Evolutionary conservation across 2,329 filamentous ascomycete species (phyloP).

Genomic region (Monilinia laxa): DNA sequence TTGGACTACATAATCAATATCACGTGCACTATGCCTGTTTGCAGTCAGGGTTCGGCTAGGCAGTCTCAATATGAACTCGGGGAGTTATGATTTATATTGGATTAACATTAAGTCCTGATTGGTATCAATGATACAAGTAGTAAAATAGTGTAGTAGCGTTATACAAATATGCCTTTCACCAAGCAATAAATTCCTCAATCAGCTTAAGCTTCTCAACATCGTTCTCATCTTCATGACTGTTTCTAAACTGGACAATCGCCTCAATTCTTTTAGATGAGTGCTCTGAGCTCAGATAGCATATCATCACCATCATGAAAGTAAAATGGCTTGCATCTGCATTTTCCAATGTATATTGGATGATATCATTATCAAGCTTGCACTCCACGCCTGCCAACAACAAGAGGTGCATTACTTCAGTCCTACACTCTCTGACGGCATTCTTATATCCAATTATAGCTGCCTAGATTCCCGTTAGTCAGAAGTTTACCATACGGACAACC

Average conservation of each 20-base stretch:
- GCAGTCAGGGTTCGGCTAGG: background rate
- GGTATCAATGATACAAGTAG: background rate
- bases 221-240: slow-evolving; percentile 10
- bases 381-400: slow-evolving; percentile 29
- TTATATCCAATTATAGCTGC: slow-evolving; percentile 33
- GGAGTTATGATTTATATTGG: background rate
- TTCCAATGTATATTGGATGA: slow-evolving; percentile 12
- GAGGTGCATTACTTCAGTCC: slow-evolving; percentile 30
- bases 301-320: background rate
- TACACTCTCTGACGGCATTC: slow-evolving; percentile 30
- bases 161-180: background rate
- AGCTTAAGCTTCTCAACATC: slow-evolving; percentile 1
- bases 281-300: background rate
- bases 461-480: slow-evolving; percentile 25
- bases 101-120: background rate
- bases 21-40: background rate
- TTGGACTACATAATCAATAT: slow-evolving; percentile 21
- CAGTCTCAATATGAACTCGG: background rate
- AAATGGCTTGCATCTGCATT: slow-evolving; percentile 9
- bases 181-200: slow-evolving; percentile 1
- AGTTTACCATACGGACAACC: background rate
- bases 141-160: background rate
- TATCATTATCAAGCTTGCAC: slow-evolving; percentile 26
- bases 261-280: background rate
- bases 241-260: background rate